A percentile compares a stretch with the other conserved stretches of the same genome.
phyloP scores from a whole-genome alignment of 2,329 filamentous ascomycete species.

The Scedosporium aurantiacum region DNA sequence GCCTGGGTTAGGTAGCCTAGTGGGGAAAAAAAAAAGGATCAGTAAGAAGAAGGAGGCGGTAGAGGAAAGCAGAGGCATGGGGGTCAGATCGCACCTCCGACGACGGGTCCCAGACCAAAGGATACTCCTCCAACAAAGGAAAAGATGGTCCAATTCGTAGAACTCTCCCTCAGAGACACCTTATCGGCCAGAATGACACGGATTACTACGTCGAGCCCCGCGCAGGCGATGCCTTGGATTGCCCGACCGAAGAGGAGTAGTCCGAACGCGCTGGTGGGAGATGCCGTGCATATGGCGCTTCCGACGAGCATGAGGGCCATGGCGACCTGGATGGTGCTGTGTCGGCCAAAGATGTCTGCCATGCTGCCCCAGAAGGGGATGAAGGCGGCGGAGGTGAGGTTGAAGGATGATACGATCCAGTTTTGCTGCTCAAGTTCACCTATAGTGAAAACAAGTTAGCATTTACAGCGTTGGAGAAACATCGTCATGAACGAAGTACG shows the following conservation, averaged over 20 bases:
- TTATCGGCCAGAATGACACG: slow-evolving; percentile 55
- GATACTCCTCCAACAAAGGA: slow-evolving; percentile 47
- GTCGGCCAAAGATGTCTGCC: slow-evolving; percentile 54
- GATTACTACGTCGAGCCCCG: slow-evolving; percentile 49
- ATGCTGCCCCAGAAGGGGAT: slow-evolving; percentile 56
- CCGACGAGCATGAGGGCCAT: slow-evolving; percentile 48
- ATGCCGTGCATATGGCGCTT: slow-evolving; percentile 48
- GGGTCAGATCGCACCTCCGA: slow-evolving; percentile 32
- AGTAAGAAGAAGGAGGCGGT: not conserved
- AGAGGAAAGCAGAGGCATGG: not conserved
- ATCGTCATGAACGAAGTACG: not conserved
- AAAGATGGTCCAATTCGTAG: slow-evolving; percentile 52
- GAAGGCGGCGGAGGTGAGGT: slow-evolving; percentile 54
- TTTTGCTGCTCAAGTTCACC: slow-evolving; percentile 33
- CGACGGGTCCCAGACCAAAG: slow-evolving; percentile 49
- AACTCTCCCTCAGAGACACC: slow-evolving; percentile 49
- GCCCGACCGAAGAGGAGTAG: slow-evolving; percentile 53
- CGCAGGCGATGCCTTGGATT: slow-evolving; percentile 50
- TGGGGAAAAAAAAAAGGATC: slow-evolving; percentile 16
- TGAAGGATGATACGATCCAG: slow-evolving; percentile 61
- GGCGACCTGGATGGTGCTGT: slow-evolving; percentile 44
- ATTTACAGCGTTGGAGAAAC: not conserved
- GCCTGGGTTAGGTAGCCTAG: slow-evolving; percentile 28
- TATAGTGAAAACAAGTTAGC: not conserved
- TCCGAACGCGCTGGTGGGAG: slow-evolving; percentile 40